phyloP scores from a whole-genome alignment of 2,329 filamentous ascomycete species.

The Venturia nashicola region DNA sequence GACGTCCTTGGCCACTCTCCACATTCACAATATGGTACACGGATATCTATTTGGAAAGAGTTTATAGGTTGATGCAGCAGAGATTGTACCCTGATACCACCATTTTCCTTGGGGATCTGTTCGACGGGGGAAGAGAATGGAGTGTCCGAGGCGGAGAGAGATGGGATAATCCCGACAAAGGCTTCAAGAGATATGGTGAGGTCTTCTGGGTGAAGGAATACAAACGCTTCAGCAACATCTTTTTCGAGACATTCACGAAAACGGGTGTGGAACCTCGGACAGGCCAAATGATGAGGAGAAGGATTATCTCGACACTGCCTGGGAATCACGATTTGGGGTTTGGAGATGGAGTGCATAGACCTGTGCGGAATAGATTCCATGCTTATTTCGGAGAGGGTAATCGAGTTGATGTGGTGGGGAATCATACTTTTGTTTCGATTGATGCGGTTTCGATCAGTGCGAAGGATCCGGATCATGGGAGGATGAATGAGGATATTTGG shows the following conservation, averaged over 20 bases:
- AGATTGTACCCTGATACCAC: slow-evolving; percentile 73
- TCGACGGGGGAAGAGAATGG: slow-evolving; percentile 95
- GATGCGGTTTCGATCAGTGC: slow-evolving; percentile 84
- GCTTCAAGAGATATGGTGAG: slow-evolving; percentile 65
- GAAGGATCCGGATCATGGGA: slow-evolving; percentile 41
- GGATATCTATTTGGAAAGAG: slow-evolving; percentile 78
- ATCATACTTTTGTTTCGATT: slow-evolving; percentile 88
- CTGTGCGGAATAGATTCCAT: slow-evolving; percentile 72
- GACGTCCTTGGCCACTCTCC: slow-evolving; percentile 62
- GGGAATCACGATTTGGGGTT: slow-evolving; percentile 96
- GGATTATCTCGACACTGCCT: slow-evolving; percentile 68
- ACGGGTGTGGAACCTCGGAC: slow-evolving; percentile 41
- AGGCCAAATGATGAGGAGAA: slow-evolving; percentile 55
- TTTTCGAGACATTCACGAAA: slow-evolving; percentile 57
- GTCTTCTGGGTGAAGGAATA: slow-evolving; percentile 83
- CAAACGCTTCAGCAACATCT: slow-evolving; percentile 72
- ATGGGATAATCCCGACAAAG: slow-evolving; percentile 44
- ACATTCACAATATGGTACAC: slow-evolving; percentile 59
- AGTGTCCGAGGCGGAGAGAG: slow-evolving; percentile 48
- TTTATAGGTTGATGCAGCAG: slow-evolving; percentile 66
- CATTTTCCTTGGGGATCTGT: slow-evolving; percentile 86
- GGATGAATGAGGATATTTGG: slow-evolving; percentile 53
- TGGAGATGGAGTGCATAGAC: slow-evolving; percentile 67
- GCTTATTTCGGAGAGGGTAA: slow-evolving; percentile 88
- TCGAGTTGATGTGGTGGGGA: slow-evolving; percentile 79